Conservation (phyloP, 2,329 filamentous ascomycete species). For the Fusarium sambucinum region DNA sequence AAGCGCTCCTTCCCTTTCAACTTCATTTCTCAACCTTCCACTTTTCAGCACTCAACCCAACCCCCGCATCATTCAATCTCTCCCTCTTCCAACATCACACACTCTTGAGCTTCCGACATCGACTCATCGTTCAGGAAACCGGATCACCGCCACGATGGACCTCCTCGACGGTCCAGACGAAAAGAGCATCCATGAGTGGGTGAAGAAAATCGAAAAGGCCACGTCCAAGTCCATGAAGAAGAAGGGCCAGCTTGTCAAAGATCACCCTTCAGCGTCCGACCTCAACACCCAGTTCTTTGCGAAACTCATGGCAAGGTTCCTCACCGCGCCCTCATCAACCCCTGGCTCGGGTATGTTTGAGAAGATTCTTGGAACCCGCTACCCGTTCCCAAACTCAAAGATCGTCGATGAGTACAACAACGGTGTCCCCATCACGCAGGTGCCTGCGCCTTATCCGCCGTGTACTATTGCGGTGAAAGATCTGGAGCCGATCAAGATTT, state of each 20-base stretch:
- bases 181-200: fast-evolving
- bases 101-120: fast-evolving
- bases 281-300: background rate
- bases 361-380: background rate
- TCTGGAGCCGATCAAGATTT: slow-evolving; percentile 7
- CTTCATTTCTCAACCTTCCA: background rate
- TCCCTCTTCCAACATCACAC: background rate
- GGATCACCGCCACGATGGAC: slow-evolving; percentile 1
- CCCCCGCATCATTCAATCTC: background rate
- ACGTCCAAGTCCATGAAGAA: background rate
- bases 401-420: background rate
- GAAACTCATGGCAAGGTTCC: background rate
- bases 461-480: background rate
- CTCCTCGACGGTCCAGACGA: background rate
- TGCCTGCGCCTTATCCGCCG: slow-evolving; percentile 15
- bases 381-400: background rate
- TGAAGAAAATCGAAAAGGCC: background rate
- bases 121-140: no score
- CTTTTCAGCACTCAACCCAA: no score
- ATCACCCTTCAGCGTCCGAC: background rate
- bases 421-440: background rate
- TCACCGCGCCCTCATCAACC: background rate
- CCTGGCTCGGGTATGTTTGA: background rate
- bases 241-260: slow-evolving; percentile 21
- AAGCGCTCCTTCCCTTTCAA: background rate